Base-by-base conservation (phyloP, 495 filamentous ascomycete species). In the Aspergillus hancockii region DNA sequence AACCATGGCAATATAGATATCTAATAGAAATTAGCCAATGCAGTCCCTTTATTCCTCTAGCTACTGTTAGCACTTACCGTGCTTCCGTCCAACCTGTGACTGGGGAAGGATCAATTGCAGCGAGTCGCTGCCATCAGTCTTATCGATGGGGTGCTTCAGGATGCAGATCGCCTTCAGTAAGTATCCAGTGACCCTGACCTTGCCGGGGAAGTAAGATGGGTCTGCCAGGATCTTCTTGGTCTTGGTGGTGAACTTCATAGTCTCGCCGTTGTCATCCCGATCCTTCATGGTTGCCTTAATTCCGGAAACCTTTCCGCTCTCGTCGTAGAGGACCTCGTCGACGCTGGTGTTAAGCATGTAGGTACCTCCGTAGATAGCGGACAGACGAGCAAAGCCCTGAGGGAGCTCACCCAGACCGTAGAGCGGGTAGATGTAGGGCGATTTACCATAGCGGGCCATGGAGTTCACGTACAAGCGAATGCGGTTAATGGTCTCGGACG, bases 291-390 rank as follows among this genome's bases (percentile, higher is more conserved):
- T 98, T 32, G 95, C 95, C 77, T 92, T 94, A 77, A 99, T 97
- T 36, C 93, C 94, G 16, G 85, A 83, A 8, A 92, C 92, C 80
- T 95, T 95, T 58, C 83, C 84, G 58, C 75, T 80, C 54, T 89
- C 88, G 40, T 86, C 84, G 70, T 93, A 97, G 23, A 90, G 68
- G 52, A 99, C 79, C 78, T 98, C 93, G 62, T 97, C 88, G 47
- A 99, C 83, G 54, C 81, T 85, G 57, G 94, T 97, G 81, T 98
- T 98, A 65, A 99, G 87, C 90, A 98, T 98, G 77, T 99, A 98
- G 18, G 94, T 98, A 64, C 95, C 95, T 63, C 95, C 95, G 71
- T 98, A 97, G 75, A 98, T 97, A 68, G 94, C 94, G 12, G 92
- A 96, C 34, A 98, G 82, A 70, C 95, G 93, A 49, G 94, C 96